Percentiles rank a stretch among this genome's conserved stretches.
phyloP scores from a whole-genome alignment of 148 eudicot species.

The Pharnaceum exiguum region DNA sequence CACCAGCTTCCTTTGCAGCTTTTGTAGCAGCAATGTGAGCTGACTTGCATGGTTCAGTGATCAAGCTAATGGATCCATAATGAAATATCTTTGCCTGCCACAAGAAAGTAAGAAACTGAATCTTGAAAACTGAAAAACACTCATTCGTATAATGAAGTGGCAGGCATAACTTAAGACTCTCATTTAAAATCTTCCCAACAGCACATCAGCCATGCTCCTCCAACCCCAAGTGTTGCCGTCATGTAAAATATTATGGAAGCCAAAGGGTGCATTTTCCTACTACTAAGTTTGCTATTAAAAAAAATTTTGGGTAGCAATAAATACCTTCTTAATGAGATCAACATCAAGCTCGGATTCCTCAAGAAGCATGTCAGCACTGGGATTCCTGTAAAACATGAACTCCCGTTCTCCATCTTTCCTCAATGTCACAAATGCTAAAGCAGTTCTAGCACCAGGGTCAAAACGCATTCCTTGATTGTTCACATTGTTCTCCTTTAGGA shows the following conservation, averaged over 20 bases:
- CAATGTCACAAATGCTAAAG: constrained; percentile 93
- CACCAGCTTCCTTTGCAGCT: constrained; percentile 93
- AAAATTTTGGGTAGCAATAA: no score
- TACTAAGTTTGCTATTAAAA: no score
- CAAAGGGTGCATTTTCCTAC: no score
- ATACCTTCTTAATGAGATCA: constrained; percentile 83
- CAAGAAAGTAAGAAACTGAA: background rate
- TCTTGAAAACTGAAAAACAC: background rate
- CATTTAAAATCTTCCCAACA: no score
- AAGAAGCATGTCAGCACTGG: constrained; percentile 99
- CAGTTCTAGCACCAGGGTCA: constrained; percentile 97
- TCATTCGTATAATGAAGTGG: no score
- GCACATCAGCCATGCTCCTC: no score
- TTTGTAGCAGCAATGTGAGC: constrained; percentile 91
- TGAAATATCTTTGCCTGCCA: constrained; percentile 91
- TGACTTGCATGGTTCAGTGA: constrained; percentile 89
- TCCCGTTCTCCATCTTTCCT: constrained; percentile 95
- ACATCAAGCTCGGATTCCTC: constrained; percentile 80
- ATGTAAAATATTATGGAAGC: no score
- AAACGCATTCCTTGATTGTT: constrained; percentile 89
- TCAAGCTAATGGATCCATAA: constrained; percentile 93
- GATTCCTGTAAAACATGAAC: constrained; percentile 98
- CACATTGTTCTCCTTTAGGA: constrained; percentile 84
- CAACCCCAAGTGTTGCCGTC: no score
- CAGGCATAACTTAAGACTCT: no score